phyloP scores from a whole-genome alignment of 139 green algal species.

The Haematococcus sp. region DNA sequence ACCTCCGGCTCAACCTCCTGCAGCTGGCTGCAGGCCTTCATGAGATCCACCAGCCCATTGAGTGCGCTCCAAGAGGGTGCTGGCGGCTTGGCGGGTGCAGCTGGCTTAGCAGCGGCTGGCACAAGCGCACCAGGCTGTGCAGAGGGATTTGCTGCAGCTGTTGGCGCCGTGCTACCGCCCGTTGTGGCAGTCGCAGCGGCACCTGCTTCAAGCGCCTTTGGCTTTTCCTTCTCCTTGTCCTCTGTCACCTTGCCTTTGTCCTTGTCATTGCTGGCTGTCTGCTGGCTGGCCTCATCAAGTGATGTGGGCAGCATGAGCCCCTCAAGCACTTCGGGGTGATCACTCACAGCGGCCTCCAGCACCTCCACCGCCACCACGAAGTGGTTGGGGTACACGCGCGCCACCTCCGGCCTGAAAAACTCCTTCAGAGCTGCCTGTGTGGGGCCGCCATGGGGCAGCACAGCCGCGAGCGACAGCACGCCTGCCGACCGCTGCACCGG shows the following conservation, averaged over 20 bases:
- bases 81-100: background rate
- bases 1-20: constrained; percentile 31
- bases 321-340: constrained; percentile 50
- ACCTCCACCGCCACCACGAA: constrained; percentile 40
- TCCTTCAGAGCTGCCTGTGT: constrained; percentile 14
- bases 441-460: constrained; percentile 14
- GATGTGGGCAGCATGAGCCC: constrained; percentile 48
- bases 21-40: constrained; percentile 32
- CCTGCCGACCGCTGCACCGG: constrained; percentile 14
- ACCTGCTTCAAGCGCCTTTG: background rate
- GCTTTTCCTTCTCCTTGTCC: background rate
- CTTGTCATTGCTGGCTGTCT: background rate
- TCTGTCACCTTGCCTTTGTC: background rate
- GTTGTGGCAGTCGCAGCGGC: background rate
- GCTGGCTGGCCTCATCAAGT: constrained; percentile 23
- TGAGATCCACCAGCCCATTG: constrained; percentile 49
- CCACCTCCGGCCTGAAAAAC: constrained; percentile 1
- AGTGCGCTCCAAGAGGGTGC: constrained; percentile 35
- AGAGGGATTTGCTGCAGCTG: background rate
- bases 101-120: background rate
- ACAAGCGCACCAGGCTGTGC: background rate
- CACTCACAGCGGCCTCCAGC: constrained; percentile 32
- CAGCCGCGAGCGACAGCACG: constrained; percentile 5
- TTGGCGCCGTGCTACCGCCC: no score
- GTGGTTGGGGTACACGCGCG: background rate